Conservation (phyloP, 2,329 filamentous ascomycete genomes). For the Penicillium sp. region DNA sequence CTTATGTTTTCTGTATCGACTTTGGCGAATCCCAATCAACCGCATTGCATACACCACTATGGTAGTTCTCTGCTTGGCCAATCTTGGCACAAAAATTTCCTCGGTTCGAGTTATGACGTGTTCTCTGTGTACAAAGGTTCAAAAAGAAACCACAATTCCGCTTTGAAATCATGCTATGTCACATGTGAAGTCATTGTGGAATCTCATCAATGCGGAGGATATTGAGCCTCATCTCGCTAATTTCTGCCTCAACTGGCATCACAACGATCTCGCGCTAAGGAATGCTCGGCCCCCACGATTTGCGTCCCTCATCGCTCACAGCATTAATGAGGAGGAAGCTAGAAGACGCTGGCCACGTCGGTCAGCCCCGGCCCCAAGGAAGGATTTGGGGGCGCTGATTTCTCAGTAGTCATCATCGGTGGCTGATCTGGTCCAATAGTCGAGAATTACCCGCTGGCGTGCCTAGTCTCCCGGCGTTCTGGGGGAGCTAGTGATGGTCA, state of each 20-base stretch:
- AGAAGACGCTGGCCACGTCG: not conserved
- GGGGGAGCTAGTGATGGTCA: not conserved
- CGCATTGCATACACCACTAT: slow-evolving; percentile 3
- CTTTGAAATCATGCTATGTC: not conserved
- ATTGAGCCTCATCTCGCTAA: not conserved
- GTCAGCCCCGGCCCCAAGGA: not conserved
- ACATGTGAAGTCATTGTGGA: not conserved
- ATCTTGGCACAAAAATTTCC: not conserved
- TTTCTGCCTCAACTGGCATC: not conserved
- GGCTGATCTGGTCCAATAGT: not conserved
- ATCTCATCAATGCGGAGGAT: not conserved
- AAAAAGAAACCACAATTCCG: not conserved
- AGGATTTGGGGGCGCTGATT: not conserved
- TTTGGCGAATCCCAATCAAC: not conserved
- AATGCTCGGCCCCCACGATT: not conserved
- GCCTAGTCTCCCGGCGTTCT: not conserved
- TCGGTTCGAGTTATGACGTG: not conserved
- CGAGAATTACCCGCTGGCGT: not conserved
- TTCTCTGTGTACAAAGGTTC: not conserved
- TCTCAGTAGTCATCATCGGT: not conserved
- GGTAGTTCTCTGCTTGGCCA: not conserved
- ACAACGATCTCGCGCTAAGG: not conserved
- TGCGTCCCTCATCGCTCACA: not conserved
- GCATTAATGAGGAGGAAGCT: not conserved
- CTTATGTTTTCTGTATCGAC: not conserved